Evolutionary conservation across 139 green algal species (phyloP).

Genomic region (Coelastrella sp.): DNA sequence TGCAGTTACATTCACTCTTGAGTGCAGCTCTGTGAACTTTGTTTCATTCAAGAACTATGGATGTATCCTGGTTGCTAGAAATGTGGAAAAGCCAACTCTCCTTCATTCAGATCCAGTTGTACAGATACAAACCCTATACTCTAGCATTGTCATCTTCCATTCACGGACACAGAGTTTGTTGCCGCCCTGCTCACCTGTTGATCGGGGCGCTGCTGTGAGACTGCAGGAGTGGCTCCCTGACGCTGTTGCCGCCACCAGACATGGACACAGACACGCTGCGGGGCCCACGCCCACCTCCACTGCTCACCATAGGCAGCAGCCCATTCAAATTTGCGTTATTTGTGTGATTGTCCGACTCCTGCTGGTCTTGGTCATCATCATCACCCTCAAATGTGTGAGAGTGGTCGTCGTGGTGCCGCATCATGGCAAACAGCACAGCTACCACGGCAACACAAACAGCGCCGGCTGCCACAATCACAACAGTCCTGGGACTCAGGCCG

Average conservation of each 20-base stretch:
- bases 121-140: no score
- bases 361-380: neutral
- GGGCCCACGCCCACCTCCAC: neutral
- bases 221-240: constrained; percentile 20
- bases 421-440: constrained; percentile 4
- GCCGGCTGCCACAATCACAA: neutral
- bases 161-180: no score
- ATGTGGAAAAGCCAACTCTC: no score
- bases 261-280: neutral
- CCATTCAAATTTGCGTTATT: neutral
- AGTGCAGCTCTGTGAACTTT: no score
- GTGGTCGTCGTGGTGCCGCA: neutral
- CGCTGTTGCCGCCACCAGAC: neutral
- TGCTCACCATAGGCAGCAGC: neutral
- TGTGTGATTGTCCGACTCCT: neutral
- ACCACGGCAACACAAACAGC: constrained; percentile 16
- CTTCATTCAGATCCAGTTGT: no score
- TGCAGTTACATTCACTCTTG: no score
- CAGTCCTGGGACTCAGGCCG: neutral
- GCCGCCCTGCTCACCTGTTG: neutral
- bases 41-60: no score
- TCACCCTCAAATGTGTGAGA: neutral
- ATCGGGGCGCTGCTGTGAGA: neutral
- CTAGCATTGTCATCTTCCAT: no score
- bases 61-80: no score